Base-by-base conservation (phyloP, 208 protist genomes). In the Crithidia mellificae region DNA sequence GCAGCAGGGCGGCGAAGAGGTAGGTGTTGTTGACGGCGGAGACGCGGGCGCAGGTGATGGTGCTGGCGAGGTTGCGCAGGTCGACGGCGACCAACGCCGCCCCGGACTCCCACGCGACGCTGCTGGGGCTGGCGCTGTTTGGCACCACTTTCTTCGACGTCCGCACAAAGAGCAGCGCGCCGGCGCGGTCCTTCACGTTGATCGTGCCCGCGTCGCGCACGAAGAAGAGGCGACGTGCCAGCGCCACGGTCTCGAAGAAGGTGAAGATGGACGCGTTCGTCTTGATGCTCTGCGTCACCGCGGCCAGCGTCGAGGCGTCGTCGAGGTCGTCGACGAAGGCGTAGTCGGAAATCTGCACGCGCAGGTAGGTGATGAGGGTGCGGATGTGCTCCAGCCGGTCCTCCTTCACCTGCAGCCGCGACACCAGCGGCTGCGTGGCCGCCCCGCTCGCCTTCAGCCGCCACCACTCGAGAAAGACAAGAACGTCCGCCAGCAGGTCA, bases 321-420 rank as follows among this genome's bases (percentile, higher is more conserved):
- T 81, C 73, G 50, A 92, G 64, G 51, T 77, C 74, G 54, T 93
- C 85, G 51, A 96, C 51, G 46, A 93, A 93, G 50, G 75, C 74
- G 72, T 96, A 96, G 79, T 96, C 90, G 29, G 79, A 83, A 2
- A 96, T 66, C 68, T 94, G 88, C 62, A 87, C 64, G 38, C 82
- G 75, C 34, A 93, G 78, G 75, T 88, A 84, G 34, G 71, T 64
- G 66, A 92, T 80, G 47, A 96, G 78, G 54, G 41, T 63, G 46
- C 80, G 68, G 38, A 93, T 82, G 34, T 80, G 78, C 53, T 87
- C 66, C 15, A 96, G 63, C 41, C 80, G 82, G 22, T 75, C 70
- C 54, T 88, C 83, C 47, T 85, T 80, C 17, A 89, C 58, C 59
- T 83, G 78, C 51, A 90, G 64, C 57, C 65, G 62, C 38, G 79